Conservation (phyloP, 768 basidiomycete genomes). For the Tricholoma sp. region DNA sequence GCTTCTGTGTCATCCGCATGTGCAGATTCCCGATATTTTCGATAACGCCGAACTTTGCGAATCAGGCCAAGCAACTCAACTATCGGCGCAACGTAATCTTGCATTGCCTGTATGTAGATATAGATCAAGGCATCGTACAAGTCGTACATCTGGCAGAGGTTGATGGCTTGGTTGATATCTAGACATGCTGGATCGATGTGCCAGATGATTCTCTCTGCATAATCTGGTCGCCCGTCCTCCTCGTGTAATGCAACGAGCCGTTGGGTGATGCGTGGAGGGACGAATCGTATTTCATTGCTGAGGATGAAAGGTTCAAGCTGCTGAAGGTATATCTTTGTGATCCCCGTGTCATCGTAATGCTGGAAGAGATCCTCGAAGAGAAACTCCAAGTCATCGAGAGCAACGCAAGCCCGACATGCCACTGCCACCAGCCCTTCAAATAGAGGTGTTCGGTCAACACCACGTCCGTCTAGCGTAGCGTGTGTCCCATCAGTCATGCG, state of each 20-base stretch:
- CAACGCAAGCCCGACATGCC: constrained; percentile 74
- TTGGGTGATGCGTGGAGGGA: constrained; percentile 89
- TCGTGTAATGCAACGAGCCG: constrained; percentile 76
- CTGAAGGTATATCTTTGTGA: constrained; percentile 75
- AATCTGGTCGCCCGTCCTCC: constrained; percentile 60
- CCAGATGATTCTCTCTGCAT: constrained; percentile 90
- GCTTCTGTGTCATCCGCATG: constrained; percentile 22
- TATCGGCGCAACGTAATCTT: constrained; percentile 85
- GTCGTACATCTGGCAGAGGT: constrained; percentile 73
- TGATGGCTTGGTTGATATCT: constrained; percentile 91
- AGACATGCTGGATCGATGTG: constrained; percentile 88
- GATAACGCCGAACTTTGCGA: constrained; percentile 55
- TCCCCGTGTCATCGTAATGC: constrained; percentile 79
- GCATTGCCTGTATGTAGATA: constrained; percentile 84
- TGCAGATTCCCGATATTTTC: constrained; percentile 31
- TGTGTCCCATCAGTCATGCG: constrained; percentile 91
- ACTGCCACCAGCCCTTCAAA: constrained; percentile 85
- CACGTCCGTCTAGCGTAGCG: constrained; percentile 72
- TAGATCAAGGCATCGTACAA: constrained; percentile 95
- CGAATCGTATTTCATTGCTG: constrained; percentile 59
- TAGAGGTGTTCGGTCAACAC: constrained; percentile 86
- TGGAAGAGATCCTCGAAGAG: constrained; percentile 94
- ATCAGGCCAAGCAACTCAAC: constrained; percentile 81
- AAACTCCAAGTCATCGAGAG: constrained; percentile 78
- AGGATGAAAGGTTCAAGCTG: constrained; percentile 83